These are phyloP conservation scores for Aspergillus felis DNA, from an alignment of 2,329 filamentous ascomycete species.

Conservation along the genomic window DNA sequence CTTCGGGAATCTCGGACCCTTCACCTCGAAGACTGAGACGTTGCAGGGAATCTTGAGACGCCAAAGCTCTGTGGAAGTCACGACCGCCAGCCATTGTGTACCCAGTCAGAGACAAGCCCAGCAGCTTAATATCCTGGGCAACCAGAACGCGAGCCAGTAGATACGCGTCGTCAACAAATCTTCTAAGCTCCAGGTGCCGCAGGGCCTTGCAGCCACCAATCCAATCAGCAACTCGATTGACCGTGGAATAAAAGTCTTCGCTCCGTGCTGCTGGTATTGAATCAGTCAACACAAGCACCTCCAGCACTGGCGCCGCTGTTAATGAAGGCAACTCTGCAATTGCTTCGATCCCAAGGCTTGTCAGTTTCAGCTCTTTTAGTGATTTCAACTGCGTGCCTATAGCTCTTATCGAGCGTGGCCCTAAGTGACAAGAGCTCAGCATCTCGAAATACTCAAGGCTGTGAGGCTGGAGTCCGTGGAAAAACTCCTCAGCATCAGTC, in stretches of 20 bases:
- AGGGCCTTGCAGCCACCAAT: slow-evolving; percentile 52
- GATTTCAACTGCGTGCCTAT: slow-evolving; percentile 53
- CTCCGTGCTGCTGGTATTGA: slow-evolving; percentile 43
- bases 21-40: slow-evolving; percentile 29
- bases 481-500: slow-evolving; percentile 55
- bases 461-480: slow-evolving; percentile 53
- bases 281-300: slow-evolving; percentile 49
- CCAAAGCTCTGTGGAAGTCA: slow-evolving; percentile 27
- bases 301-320: slow-evolving; percentile 33
- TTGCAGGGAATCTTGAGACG: slow-evolving; percentile 24
- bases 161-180: slow-evolving; percentile 49
- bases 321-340: slow-evolving; percentile 34
- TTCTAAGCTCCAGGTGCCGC: slow-evolving; percentile 47
- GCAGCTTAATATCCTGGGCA: slow-evolving; percentile 23
- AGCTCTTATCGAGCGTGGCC: slow-evolving; percentile 51
- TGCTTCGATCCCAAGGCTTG: slow-evolving; percentile 46
- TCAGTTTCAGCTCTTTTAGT: slow-evolving; percentile 51
- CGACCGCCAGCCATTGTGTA: slow-evolving; percentile 21
- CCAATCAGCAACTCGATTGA: slow-evolving; percentile 52
- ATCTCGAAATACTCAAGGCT: slow-evolving; percentile 58
- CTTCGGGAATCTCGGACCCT: slow-evolving; percentile 20
- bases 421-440: slow-evolving; percentile 53
- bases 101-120: slow-evolving; percentile 25
- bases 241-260: slow-evolving; percentile 50
- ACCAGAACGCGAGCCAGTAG: slow-evolving; percentile 26